phyloP scores from a whole-genome alignment of 2,329 filamentous ascomycete species.

The Aspergillus pseudoterreus region DNA sequence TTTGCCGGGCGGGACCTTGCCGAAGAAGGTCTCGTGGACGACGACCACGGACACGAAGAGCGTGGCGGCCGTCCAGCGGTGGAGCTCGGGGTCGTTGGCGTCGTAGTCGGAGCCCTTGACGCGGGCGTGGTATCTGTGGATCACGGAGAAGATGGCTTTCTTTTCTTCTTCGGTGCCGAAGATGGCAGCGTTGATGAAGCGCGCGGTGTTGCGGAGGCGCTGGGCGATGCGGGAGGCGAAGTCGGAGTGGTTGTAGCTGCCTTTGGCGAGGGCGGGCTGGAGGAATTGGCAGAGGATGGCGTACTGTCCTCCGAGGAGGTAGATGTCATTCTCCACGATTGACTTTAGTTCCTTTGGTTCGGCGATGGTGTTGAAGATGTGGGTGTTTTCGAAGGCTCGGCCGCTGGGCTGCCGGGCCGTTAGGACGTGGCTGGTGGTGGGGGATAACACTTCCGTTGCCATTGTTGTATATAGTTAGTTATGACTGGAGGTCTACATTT shows the following conservation, averaged over 20 bases:
- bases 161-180: slow-evolving; percentile 22
- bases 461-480: neutral
- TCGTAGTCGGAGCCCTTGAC: slow-evolving; percentile 23
- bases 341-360: slow-evolving; percentile 3
- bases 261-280: slow-evolving; percentile 22
- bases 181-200: slow-evolving; percentile 23
- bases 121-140: slow-evolving; percentile 20
- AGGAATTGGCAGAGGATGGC: slow-evolving; percentile 27
- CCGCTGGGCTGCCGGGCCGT: neutral
- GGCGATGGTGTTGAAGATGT: slow-evolving; percentile 5
- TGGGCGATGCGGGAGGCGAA: slow-evolving; percentile 22
- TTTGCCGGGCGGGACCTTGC: slow-evolving; percentile 4
- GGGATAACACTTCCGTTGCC: neutral
- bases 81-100: slow-evolving; percentile 26
- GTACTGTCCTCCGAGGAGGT: slow-evolving; percentile 10
- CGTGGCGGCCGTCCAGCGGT: slow-evolving; percentile 28
- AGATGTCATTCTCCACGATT: slow-evolving; percentile 8
- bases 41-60: slow-evolving; percentile 21
- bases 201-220: slow-evolving; percentile 22
- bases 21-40: slow-evolving; percentile 26
- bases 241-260: slow-evolving; percentile 21
- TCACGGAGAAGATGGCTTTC: slow-evolving; percentile 23
- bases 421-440: neutral
- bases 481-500: too few relatives aligned
- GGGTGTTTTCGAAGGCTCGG: neutral